These are phyloP conservation scores for Leersia perrieri DNA, from an alignment of 176 grass and related monocot genomes.

Conservation along the genomic window DNA sequence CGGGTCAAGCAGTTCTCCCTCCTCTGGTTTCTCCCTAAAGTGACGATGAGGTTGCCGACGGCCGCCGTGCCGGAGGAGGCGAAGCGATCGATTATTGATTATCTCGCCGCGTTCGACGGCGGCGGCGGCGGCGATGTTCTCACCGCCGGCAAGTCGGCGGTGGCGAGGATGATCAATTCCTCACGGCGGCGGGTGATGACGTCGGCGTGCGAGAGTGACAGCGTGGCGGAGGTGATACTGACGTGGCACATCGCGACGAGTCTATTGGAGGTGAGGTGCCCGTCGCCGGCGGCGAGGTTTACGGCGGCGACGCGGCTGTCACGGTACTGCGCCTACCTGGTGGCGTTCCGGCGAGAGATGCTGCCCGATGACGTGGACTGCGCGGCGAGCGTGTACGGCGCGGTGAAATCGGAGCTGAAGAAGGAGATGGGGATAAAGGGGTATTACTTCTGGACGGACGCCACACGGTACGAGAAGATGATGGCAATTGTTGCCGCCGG, in stretches of 20 bases:
- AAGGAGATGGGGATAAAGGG: fast-evolving
- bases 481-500: not conserved
- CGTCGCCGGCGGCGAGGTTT: not conserved
- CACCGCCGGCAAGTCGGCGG: not conserved
- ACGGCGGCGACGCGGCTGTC: not conserved
- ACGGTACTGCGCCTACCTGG: slow-evolving; percentile 1
- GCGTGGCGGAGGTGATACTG: slow-evolving; percentile 11
- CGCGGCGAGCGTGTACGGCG: not conserved
- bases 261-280: not conserved
- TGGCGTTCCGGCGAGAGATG: slow-evolving; percentile 1
- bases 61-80: not conserved
- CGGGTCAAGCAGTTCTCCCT: not conserved
- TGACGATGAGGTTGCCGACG: too few relatives aligned
- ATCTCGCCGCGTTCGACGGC: not conserved
- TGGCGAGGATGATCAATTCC: not conserved
- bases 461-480: not conserved
- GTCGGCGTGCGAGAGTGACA: not conserved
- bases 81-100: not conserved
- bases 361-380: not conserved
- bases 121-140: too few relatives aligned
- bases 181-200: too few relatives aligned
- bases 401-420: not conserved
- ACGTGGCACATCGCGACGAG: slow-evolving; percentile 10
- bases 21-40: too few relatives aligned
- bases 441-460: not conserved